Evolutionary conservation across 148 eudicot genomes (phyloP).

Genomic region (Rhododendron griersonianum): DNA sequence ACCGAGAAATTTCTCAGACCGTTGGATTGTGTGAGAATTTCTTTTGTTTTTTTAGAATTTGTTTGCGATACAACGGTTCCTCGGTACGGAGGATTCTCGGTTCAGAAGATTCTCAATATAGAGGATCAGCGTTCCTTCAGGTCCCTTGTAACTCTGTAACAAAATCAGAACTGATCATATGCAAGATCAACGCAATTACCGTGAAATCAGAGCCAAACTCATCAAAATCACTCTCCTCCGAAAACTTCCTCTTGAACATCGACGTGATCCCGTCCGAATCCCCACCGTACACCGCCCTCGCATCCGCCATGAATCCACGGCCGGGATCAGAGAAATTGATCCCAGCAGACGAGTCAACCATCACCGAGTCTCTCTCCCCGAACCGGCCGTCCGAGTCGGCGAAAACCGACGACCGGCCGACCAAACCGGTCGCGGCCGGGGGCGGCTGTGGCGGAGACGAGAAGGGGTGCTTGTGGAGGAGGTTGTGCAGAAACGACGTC

Average conservation of each 20-base stretch:
- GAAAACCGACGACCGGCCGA: conserved; percentile 17
- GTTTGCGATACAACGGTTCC: too few species aligned
- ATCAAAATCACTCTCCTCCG: conserved; percentile 13
- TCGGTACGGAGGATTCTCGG: too few species aligned
- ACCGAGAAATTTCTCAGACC: not conserved
- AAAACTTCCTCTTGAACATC: conserved; percentile 18
- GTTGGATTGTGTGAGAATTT: not conserved
- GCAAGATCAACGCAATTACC: conserved; percentile 22
- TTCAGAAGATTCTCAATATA: not conserved
- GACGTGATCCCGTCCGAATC: conserved; percentile 24
- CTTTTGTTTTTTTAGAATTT: too few species aligned
- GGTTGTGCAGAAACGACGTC: conserved; percentile 51
- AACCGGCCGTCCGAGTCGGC: conserved; percentile 5
- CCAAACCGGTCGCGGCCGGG: not conserved
- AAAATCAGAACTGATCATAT: not conserved
- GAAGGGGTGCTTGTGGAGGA: conserved; percentile 34
- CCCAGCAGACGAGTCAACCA: conserved; percentile 11
- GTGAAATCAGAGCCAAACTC: conserved; percentile 36
- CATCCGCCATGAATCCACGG: conserved; percentile 13
- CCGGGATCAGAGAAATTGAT: conserved; percentile 33
- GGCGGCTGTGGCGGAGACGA: not conserved
- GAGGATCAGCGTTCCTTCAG: not conserved
- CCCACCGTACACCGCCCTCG: not conserved
- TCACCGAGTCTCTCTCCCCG: not conserved
- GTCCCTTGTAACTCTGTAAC: not conserved